These are phyloP conservation scores for Penicillium sp. DNA, from an alignment of 2,329 filamentous ascomycete genomes.

Conservation along the genomic window DNA sequence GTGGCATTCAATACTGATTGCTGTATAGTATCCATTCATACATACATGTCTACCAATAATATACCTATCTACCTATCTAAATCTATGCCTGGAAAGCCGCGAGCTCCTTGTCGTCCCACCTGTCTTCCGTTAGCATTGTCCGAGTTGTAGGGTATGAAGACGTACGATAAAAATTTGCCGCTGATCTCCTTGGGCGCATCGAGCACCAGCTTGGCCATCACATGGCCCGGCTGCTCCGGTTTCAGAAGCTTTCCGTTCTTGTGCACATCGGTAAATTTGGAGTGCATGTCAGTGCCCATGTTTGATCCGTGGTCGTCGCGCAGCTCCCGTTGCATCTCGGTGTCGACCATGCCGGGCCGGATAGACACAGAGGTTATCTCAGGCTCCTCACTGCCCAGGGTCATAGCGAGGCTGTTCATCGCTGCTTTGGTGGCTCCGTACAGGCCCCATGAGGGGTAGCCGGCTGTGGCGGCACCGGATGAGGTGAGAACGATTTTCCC, in stretches of 20 bases:
- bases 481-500: conserved; percentile 36
- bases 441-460: conserved; percentile 34
- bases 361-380: conserved; percentile 27
- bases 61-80: too few species aligned
- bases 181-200: conserved; percentile 62
- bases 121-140: conserved; percentile 27
- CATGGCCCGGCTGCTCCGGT: conserved; percentile 77
- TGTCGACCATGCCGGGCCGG: conserved; percentile 35
- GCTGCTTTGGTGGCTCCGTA: conserved; percentile 37
- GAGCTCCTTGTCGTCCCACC: conserved; percentile 45
- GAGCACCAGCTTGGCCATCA: conserved; percentile 74
- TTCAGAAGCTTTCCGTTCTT: conserved; percentile 66
- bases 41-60: conserved; percentile 3
- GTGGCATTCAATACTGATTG: conserved; percentile 28
- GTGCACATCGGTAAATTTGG: conserved; percentile 65
- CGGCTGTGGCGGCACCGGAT: conserved; percentile 31
- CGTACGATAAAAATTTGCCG: conserved; percentile 62
- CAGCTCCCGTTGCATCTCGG: conserved; percentile 53
- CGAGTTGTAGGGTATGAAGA: conserved; percentile 7
- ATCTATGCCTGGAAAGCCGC: conserved; percentile 40
- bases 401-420: conserved; percentile 31
- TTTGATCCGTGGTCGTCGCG: conserved; percentile 62
- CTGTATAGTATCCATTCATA: conserved; percentile 12
- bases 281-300: conserved; percentile 55
- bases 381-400: conserved; percentile 29